Conservation (phyloP, 129 eudicot species). For the Flaveria ramosissima region DNA sequence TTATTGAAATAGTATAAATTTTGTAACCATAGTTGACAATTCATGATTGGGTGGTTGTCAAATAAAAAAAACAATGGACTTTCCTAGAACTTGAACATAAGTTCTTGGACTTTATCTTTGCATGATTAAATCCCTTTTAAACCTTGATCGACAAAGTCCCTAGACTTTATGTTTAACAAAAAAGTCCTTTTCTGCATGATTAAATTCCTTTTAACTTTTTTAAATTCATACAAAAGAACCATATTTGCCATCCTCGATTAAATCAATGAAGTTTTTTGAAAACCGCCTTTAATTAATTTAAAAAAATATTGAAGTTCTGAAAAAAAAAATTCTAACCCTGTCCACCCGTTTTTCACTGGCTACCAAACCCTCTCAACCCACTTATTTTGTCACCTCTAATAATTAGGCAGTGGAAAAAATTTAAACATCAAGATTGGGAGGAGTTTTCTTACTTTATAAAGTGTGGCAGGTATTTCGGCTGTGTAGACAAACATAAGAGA, state of each 20-base stretch:
- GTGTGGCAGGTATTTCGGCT: slow-evolving; percentile 88
- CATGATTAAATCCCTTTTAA: background rate
- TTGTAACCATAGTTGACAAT: slow-evolving; percentile 6
- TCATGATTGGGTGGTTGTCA: background rate
- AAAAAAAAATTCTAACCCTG: background rate
- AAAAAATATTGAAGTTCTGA: background rate
- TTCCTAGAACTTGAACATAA: background rate
- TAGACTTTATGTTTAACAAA: background rate
- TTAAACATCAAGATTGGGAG: slow-evolving; percentile 14
- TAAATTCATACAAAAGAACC: background rate
- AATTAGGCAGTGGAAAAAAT: background rate
- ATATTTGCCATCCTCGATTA: no score
- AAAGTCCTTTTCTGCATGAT: background rate
- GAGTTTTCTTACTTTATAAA: slow-evolving; percentile 71
- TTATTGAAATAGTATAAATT: background rate
- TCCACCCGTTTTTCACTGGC: background rate
- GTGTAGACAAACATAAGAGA: slow-evolving; percentile 23
- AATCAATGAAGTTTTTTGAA: background rate
- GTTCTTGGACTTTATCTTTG: background rate
- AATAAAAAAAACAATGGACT: background rate
- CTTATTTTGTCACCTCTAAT: slow-evolving; percentile 7
- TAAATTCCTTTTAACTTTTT: background rate
- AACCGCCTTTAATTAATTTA: background rate
- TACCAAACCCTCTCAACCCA: background rate
- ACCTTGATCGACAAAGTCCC: background rate